These are phyloP conservation scores for Ascochyta viciae-villosae DNA, from an alignment of 2,329 filamentous ascomycete genomes.

Conservation along the genomic window DNA sequence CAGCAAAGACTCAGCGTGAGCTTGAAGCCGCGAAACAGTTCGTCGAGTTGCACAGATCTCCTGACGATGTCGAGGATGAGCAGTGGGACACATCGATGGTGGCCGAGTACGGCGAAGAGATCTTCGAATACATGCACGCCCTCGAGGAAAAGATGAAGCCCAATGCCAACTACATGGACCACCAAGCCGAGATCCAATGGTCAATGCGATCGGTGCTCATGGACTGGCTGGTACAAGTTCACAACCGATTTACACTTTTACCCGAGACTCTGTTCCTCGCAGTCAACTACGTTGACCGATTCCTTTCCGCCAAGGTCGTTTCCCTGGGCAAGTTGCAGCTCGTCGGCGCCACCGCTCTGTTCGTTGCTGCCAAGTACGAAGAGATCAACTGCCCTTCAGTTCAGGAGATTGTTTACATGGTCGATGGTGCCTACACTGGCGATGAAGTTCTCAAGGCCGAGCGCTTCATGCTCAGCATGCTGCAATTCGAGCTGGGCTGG, in stretches of 20 bases:
- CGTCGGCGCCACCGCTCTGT: constrained; percentile 93
- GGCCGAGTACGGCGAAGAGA: constrained; percentile 93
- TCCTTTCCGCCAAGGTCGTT: constrained; percentile 92
- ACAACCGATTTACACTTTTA: constrained; percentile 86
- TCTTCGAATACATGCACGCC: constrained; percentile 88
- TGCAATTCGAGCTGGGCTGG: constrained; percentile 94
- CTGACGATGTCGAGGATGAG: constrained; percentile 86
- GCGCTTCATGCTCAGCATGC: constrained; percentile 96
- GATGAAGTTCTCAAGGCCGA: constrained; percentile 98
- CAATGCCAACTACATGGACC: constrained; percentile 94
- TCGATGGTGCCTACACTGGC: constrained; percentile 85
- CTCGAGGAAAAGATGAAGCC: constrained; percentile 90
- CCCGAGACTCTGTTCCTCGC: constrained; percentile 95
- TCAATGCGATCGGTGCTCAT: constrained; percentile 97
- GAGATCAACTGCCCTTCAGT: constrained; percentile 98
- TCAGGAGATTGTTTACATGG: constrained; percentile 97
- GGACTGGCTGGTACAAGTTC: constrained; percentile 98
- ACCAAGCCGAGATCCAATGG: constrained; percentile 97
- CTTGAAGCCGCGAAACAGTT: constrained; percentile 70
- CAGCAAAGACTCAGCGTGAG: constrained; percentile 73
- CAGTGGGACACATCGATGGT: constrained; percentile 97
- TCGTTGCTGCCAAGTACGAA: constrained; percentile 97
- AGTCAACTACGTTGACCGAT: constrained; percentile 97
- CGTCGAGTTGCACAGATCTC: constrained; percentile 70
- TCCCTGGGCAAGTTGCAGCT: constrained; percentile 94